Conservation (phyloP, 345 rosid genomes). For the Eucalyptus coolabah region DNA sequence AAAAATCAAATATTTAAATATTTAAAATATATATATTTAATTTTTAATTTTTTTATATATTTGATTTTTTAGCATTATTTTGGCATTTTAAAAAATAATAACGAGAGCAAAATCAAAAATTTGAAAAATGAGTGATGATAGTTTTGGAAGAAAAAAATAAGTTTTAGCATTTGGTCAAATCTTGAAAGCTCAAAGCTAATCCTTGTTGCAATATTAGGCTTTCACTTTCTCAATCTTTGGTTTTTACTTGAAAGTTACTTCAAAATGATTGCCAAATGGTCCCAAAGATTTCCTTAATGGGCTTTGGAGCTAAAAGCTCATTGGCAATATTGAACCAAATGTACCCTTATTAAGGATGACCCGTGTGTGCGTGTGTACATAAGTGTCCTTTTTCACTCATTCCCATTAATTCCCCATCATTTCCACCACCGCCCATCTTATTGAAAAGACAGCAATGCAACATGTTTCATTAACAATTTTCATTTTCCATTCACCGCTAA, state of each 20-base stretch:
- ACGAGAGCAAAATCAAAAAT: rapidly evolving
- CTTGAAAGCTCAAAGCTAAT: rapidly evolving
- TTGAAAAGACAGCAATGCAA: not conserved
- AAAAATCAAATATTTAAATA: no score
- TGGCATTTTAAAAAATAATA: no score
- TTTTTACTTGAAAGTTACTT: rapidly evolving
- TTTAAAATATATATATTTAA: no score
- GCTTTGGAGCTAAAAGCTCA: rapidly evolving
- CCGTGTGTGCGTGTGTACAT: no score
- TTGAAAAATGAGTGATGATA: no score
- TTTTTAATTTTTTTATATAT: no score
- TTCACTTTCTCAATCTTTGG: rapidly evolving
- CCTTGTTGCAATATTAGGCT: rapidly evolving
- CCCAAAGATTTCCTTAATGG: rapidly evolving
- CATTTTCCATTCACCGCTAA: not conserved
- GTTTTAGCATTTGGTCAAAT: rapidly evolving
- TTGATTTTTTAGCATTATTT: no score
- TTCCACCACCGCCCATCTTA: not conserved
- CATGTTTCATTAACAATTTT: not conserved
- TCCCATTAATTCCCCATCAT: not conserved
- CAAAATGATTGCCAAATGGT: rapidly evolving
- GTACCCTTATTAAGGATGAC: no score
- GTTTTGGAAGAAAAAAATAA: no score
- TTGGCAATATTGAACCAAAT: rapidly evolving
- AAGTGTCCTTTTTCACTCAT: not conserved